Conservation (phyloP, 2,329 filamentous ascomycete genomes). For the Talaromyces sp. region DNA sequence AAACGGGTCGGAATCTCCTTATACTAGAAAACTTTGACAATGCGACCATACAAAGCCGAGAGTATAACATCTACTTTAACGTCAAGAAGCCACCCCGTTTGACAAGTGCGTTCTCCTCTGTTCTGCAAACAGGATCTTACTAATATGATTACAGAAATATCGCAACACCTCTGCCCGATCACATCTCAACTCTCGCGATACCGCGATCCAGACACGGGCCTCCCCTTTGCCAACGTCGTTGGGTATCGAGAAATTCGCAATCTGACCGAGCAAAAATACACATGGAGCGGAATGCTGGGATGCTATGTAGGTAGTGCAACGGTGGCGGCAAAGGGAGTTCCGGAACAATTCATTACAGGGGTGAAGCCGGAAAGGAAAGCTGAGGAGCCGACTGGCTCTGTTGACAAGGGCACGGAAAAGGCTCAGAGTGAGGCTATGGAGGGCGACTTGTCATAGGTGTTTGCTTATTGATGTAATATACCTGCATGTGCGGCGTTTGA, state of each 20-base stretch:
- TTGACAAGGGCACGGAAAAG: neutral
- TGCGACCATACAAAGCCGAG: constrained; percentile 52
- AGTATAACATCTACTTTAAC: constrained; percentile 57
- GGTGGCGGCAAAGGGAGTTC: constrained; percentile 69
- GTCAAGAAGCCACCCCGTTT: constrained; percentile 48
- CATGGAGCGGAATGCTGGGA: constrained; percentile 77
- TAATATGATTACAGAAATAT: constrained; percentile 37
- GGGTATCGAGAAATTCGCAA: constrained; percentile 77
- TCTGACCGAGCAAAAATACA: constrained; percentile 68
- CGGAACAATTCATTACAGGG: constrained; percentile 63
- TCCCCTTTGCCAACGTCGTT: constrained; percentile 74
- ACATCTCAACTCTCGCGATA: constrained; percentile 79
- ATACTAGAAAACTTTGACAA: constrained; percentile 59
- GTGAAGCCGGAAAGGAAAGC: constrained; percentile 18
- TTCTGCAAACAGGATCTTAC: neutral
- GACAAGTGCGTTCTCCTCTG: constrained; percentile 41
- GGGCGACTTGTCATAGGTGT: neutral
- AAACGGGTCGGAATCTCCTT: constrained; percentile 56
- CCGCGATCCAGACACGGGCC: constrained; percentile 76
- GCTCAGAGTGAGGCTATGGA: neutral
- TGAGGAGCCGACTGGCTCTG: neutral
- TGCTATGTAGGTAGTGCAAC: constrained; percentile 71
- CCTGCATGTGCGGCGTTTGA: constrained; percentile 4
- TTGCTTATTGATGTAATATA: neutral
- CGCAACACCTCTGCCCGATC: constrained; percentile 67